These are phyloP conservation scores for Yarrowia yakushimensis DNA, from an alignment of 805 yeast genomes.

Conservation along the genomic window DNA sequence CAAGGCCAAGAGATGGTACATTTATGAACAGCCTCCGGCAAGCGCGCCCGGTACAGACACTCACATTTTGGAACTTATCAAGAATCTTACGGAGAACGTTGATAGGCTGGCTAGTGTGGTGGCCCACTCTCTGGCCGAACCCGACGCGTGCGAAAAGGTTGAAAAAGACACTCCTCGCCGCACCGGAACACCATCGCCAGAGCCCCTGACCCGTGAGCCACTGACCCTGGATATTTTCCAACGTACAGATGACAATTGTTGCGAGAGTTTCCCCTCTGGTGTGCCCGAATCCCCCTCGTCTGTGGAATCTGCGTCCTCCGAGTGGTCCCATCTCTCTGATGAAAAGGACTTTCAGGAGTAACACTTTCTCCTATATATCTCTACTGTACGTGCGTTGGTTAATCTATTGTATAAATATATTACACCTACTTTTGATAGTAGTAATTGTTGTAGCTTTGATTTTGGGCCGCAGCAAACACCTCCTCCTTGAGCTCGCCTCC, in stretches of 20 bases:
- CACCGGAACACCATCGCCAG: no score
- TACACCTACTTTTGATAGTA: conserved; percentile 24
- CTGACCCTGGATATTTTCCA: background rate
- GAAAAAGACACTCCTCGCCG: no score
- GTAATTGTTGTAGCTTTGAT: conserved; percentile 17
- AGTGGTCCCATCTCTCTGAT: background rate
- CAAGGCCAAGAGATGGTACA: conserved; percentile 5
- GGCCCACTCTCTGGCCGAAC: no score
- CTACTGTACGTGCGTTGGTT: no score
- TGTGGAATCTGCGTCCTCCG: background rate
- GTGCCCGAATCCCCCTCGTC: background rate
- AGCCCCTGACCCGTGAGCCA: background rate
- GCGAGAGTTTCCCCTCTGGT: background rate
- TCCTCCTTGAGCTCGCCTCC: conserved; percentile 2
- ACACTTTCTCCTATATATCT: background rate
- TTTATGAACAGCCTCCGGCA: conserved; percentile 6
- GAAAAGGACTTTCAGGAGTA: background rate
- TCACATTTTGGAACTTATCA: no score
- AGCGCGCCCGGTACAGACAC: no score
- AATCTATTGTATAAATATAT: background rate
- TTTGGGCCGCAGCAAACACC: background rate
- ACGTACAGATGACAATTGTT: background rate
- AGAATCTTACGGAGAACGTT: no score
- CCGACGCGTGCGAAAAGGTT: no score
- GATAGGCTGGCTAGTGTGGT: no score